A percentile compares a stretch with the other conserved stretches of the same genome.
Conservation (phyloP, 2,329 filamentous ascomycete genomes). For the Epichloe festucae region DNA sequence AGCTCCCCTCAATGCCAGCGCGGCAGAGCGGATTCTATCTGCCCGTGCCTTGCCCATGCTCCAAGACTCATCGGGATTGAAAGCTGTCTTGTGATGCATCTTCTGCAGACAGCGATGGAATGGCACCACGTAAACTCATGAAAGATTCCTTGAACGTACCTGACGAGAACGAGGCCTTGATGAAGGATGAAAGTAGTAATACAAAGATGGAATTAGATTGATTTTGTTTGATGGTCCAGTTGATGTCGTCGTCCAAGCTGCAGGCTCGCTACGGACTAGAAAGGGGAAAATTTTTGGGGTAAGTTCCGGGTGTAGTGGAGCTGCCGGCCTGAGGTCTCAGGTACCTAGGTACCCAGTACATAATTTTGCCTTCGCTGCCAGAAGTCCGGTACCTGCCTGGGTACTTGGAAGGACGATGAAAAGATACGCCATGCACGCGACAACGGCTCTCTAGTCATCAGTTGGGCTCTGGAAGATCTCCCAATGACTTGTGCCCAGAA, state of each 20-base stretch:
- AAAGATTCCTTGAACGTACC: neutral
- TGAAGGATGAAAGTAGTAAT: conserved; percentile 1
- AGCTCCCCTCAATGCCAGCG: too few relatives aligned
- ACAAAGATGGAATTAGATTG: neutral
- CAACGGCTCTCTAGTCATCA: too few relatives aligned
- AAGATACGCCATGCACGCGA: too few relatives aligned
- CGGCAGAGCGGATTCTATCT: too few relatives aligned
- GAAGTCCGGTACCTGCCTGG: too few relatives aligned
- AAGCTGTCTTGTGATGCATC: too few relatives aligned
- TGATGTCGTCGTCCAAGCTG: neutral
- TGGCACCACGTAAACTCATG: neutral
- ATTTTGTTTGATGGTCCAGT: neutral
- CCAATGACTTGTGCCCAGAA: too few relatives aligned
- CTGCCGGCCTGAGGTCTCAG: conserved; percentile 22
- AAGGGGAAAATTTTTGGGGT: conserved; percentile 18
- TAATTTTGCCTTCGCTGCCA: neutral
- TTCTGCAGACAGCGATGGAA: neutral
- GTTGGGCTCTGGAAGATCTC: too few relatives aligned
- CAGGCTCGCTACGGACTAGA: conserved; percentile 2
- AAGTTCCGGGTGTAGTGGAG: conserved; percentile 8
- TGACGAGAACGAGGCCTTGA: neutral
- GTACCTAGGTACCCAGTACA: too few relatives aligned
- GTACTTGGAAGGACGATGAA: too few relatives aligned
- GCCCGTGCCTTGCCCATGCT: too few relatives aligned
- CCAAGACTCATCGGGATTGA: too few relatives aligned